These are phyloP conservation scores for Trichoderma asperellum DNA, from an alignment of 2,329 filamentous ascomycete genomes.

Conservation along the genomic window DNA sequence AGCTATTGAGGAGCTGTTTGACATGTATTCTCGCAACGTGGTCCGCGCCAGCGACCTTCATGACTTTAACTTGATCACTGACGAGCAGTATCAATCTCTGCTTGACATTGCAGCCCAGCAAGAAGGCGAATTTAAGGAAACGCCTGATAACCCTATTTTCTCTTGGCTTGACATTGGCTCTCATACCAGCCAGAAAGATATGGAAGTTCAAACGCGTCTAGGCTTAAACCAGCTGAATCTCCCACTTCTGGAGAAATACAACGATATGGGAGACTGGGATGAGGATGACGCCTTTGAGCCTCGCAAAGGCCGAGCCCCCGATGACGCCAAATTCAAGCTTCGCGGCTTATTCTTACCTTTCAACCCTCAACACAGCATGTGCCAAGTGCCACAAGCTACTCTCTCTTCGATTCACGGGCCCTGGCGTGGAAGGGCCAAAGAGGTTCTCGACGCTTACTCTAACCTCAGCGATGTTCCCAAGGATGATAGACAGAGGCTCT, in stretches of 20 bases:
- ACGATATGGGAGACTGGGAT: neutral
- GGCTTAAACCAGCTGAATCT: too few relatives aligned
- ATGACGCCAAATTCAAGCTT: slow-evolving; percentile 4
- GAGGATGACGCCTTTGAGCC: neutral
- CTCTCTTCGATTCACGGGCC: neutral
- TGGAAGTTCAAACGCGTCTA: neutral
- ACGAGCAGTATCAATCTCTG: slow-evolving; percentile 45
- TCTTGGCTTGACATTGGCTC: too few relatives aligned
- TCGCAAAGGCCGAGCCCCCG: neutral
- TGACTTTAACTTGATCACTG: slow-evolving; percentile 31
- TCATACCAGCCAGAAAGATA: neutral
- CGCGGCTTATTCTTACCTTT: slow-evolving; percentile 15
- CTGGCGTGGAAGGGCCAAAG: slow-evolving; percentile 31
- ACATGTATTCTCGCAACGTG: slow-evolving; percentile 45
- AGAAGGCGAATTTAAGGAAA: neutral
- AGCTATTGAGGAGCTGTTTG: slow-evolving; percentile 28
- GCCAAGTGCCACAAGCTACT: neutral
- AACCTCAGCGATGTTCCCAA: slow-evolving; percentile 66
- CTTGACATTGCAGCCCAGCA: slow-evolving; percentile 45
- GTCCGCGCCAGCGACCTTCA: slow-evolving; percentile 60
- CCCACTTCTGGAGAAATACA: neutral
- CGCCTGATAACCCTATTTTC: too few relatives aligned
- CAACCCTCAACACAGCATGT: slow-evolving; percentile 9
- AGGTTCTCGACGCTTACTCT: slow-evolving; percentile 31
- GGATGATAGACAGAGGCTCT: slow-evolving; percentile 64